Base-by-base conservation (phyloP, 2,329 filamentous ascomycete genomes). In the Talaromyces sp. region DNA sequence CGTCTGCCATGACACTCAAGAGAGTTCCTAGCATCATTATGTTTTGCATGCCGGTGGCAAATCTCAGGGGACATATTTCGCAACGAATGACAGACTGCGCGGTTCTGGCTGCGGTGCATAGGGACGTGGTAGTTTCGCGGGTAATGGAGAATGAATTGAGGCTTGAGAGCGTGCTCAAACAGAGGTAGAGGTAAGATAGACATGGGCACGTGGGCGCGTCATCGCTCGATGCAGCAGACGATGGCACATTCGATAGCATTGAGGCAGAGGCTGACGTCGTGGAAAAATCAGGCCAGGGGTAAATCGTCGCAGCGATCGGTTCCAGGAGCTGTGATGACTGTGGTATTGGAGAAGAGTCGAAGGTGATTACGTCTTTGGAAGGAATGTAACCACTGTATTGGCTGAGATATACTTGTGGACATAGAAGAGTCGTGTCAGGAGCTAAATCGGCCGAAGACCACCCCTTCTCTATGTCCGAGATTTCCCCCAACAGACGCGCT, bases 21-120 rank as follows among this genome's bases (percentile, higher is more conserved):
- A 78, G 65, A 10, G 76, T 77, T 11, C 72, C 73, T n/a, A 72
- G 70, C 51, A 78, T 70, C 74, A 77, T 78, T 45, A 78, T 70
- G 54, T 79, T 79, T 59, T 78, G 76, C 22, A 75, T 63, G 6
- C 71, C 70, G 1, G 75, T 73, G 35, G 73, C 69, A 57, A 77
- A 77, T 35, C 65, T 68, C 37, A 70, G 69, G 1, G 76, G 76
- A 58, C 77, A 79, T 17, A 69, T 62, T 43, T 67, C 63, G 60
- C 77, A 79, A 61, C 73, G 74, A 25, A 78, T 71, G 13, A 77
- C 75, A 19, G 68, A 63, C 31, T 68, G 69, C 13, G 74, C 75
- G 9, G 74, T 78, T 57, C 69, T 68, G 25, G 76, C 69, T 15
- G 73, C 73, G n/a, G 71, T 74, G 50, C 73, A 73, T 17, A 79